Conservation (phyloP, 2,329 filamentous ascomycete genomes). For the Pseudocercospora macadamiae region DNA sequence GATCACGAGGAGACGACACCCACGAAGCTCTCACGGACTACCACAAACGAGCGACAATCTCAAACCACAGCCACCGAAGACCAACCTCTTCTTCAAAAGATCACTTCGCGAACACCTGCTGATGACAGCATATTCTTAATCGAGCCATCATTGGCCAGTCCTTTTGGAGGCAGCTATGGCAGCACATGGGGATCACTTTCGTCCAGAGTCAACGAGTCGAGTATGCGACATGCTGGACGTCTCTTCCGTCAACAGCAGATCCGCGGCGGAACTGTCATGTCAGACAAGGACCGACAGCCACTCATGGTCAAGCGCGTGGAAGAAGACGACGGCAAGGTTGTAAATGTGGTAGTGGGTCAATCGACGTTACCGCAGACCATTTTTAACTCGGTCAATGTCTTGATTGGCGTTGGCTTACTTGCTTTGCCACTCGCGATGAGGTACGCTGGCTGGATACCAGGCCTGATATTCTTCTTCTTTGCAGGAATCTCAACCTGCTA, state of each 20-base stretch:
- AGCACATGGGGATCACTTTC: conserved; percentile 63
- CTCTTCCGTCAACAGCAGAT: conserved; percentile 53
- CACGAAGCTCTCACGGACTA: conserved; percentile 27
- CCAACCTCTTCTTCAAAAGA: conserved; percentile 31
- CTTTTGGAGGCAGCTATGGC: conserved; percentile 73
- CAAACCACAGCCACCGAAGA: conserved; percentile 25
- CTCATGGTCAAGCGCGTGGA: conserved; percentile 88
- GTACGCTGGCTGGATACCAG: conserved; percentile 86
- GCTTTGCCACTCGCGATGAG: conserved; percentile 86
- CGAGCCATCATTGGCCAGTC: conserved; percentile 63
- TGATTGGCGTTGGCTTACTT: conserved; percentile 87
- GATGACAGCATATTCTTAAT: conserved; percentile 53
- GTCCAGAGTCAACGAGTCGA: conserved; percentile 59
- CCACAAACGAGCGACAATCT: conserved; percentile 6
- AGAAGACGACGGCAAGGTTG: conserved; percentile 78
- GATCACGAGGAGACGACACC: conserved; percentile 37
- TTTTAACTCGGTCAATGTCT: conserved; percentile 93
- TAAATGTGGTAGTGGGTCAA: conserved; percentile 84
- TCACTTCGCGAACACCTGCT: conserved; percentile 30
- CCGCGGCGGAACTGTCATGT: conserved; percentile 44
- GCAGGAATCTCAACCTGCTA: conserved; percentile 79
- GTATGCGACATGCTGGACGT: conserved; percentile 59
- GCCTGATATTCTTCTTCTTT: conserved; percentile 72
- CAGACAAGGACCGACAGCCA: conserved; percentile 61
- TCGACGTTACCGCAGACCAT: conserved; percentile 95